Percentiles rank a stretch among this genome's conserved stretches.
phyloP scores from a whole-genome alignment of 805 yeast species.

The Lipomyces japonicus region DNA sequence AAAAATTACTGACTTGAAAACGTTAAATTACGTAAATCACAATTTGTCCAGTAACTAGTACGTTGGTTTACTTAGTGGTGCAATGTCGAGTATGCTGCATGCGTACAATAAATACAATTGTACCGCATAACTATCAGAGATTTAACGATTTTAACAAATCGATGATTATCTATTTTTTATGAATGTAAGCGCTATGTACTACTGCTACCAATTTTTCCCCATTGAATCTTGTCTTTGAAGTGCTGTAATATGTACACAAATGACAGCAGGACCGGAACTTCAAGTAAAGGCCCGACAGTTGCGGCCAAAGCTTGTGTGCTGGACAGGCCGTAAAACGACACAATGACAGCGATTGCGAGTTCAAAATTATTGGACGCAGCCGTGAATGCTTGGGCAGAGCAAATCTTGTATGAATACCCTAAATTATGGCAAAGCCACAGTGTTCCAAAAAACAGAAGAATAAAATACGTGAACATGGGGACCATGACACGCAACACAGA shows the following conservation, averaged over 20 bases:
- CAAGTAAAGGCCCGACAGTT: conserved; percentile 58
- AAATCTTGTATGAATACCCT: conserved; percentile 38
- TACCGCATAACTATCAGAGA: too few species aligned
- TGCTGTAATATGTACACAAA: conserved; percentile 30
- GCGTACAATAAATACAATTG: too few species aligned
- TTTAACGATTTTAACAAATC: background rate
- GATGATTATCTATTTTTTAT: background rate
- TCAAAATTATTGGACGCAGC: conserved; percentile 60
- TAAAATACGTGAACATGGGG: conserved; percentile 49
- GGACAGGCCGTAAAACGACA: conserved; percentile 50
- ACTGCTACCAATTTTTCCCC: conserved; percentile 23
- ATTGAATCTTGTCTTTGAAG: conserved; percentile 7
- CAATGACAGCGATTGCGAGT: conserved; percentile 52
- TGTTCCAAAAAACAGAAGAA: conserved; percentile 48
- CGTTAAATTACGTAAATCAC: too few species aligned
- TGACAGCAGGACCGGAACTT: conserved; percentile 48
- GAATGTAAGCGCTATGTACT: too few species aligned
- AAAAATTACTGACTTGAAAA: too few species aligned
- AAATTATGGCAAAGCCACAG: conserved; percentile 35
- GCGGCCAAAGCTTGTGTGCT: conserved; percentile 56
- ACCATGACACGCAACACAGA: conserved; percentile 49
- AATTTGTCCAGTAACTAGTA: too few species aligned
- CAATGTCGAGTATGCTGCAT: too few species aligned
- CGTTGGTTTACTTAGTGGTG: too few species aligned
- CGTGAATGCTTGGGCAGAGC: conserved; percentile 52